These are phyloP conservation scores for Ocimum tenuiflorum DNA, from an alignment of 257 asterid genomes.

Conservation along the genomic window DNA sequence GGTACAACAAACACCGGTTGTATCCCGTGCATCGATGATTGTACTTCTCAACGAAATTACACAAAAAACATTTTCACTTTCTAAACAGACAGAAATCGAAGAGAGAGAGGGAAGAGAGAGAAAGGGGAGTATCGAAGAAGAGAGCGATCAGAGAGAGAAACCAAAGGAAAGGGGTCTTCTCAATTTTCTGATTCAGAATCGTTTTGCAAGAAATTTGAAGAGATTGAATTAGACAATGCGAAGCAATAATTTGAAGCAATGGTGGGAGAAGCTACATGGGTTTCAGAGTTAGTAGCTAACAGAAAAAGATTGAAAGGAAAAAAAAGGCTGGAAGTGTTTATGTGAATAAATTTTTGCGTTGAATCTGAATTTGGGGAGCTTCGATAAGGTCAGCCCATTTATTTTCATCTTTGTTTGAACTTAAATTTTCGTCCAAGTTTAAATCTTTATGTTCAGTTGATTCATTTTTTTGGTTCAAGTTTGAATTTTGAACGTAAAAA, in stretches of 20 bases:
- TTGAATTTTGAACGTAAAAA: slow-evolving; percentile 29
- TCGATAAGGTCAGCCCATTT: slow-evolving; percentile 47
- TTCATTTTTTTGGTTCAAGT: slow-evolving; percentile 28
- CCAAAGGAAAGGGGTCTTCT: slow-evolving; percentile 47
- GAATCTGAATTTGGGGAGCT: slow-evolving; percentile 41
- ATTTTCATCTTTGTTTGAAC: slow-evolving; percentile 19
- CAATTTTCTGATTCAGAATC: slow-evolving; percentile 35
- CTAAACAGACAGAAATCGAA: slow-evolving; percentile 33
- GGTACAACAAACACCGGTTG: slow-evolving; percentile 16
- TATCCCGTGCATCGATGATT: slow-evolving; percentile 22
- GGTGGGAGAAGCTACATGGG: slow-evolving; percentile 45
- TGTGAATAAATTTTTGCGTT: slow-evolving; percentile 7
- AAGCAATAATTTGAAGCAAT: slow-evolving; percentile 42
- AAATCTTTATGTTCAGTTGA: slow-evolving; percentile 33
- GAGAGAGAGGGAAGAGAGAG: slow-evolving; percentile 1
- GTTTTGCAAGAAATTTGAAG: slow-evolving; percentile 10
- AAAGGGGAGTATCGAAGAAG: too few species aligned
- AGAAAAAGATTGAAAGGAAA: slow-evolving; percentile 21
- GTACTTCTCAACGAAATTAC: slow-evolving; percentile 23
- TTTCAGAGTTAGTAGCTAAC: slow-evolving; percentile 42
- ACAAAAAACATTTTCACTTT: slow-evolving; percentile 25
- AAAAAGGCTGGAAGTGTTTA: slow-evolving; percentile 23
- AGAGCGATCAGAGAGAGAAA: too few species aligned
- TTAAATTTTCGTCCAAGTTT: slow-evolving; percentile 33
- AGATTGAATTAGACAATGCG: slow-evolving; percentile 32